These are phyloP conservation scores for Tolypocladium tropicale DNA, from an alignment of 2,329 filamentous ascomycete genomes.

Conservation along the genomic window DNA sequence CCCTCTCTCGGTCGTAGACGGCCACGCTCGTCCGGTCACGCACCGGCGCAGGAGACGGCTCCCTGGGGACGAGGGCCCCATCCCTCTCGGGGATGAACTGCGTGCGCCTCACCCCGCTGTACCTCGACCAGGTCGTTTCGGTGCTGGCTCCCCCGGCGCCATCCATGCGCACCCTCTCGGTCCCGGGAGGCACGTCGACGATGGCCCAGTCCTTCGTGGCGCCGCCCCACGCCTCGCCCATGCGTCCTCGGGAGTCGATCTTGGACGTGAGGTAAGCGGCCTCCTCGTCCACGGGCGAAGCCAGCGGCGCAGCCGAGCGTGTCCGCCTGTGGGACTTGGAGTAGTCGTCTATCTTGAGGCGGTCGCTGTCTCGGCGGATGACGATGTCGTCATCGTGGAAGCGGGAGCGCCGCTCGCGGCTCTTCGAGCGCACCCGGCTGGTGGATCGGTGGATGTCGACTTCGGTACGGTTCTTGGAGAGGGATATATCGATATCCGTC, in stretches of 20 bases:
- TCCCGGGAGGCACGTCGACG: slow-evolving; percentile 75
- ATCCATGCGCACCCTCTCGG: slow-evolving; percentile 73
- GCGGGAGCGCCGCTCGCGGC: slow-evolving; percentile 29
- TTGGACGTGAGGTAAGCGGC: slow-evolving; percentile 48
- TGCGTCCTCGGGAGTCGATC: slow-evolving; percentile 50
- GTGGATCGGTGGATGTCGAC: slow-evolving; percentile 41
- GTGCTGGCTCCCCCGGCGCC: slow-evolving; percentile 64
- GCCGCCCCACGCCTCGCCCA: slow-evolving; percentile 65
- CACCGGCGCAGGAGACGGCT: slow-evolving; percentile 16
- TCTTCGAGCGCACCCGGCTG: slow-evolving; percentile 23
- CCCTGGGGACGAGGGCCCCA: slow-evolving; percentile 20
- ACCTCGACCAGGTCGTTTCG: slow-evolving; percentile 69
- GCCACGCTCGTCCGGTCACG: slow-evolving; percentile 34
- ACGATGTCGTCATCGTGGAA: slow-evolving; percentile 56
- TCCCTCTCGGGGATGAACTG: slow-evolving; percentile 65
- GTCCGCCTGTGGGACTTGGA: slow-evolving; percentile 33
- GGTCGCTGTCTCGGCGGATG: slow-evolving; percentile 46
- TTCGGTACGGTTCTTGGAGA: slow-evolving; percentile 43
- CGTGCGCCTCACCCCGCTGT: slow-evolving; percentile 65
- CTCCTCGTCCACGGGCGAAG: slow-evolving; percentile 44
- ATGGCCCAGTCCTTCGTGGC: slow-evolving; percentile 71
- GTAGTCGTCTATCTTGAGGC: slow-evolving; percentile 33
- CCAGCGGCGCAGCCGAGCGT: slow-evolving; percentile 37
- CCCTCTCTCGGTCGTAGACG: slow-evolving; percentile 34
- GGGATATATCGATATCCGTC: slow-evolving; percentile 52